Base-by-base conservation (phyloP, 371 early-diverging fungal genomes). In the Mortierella sp. region DNA sequence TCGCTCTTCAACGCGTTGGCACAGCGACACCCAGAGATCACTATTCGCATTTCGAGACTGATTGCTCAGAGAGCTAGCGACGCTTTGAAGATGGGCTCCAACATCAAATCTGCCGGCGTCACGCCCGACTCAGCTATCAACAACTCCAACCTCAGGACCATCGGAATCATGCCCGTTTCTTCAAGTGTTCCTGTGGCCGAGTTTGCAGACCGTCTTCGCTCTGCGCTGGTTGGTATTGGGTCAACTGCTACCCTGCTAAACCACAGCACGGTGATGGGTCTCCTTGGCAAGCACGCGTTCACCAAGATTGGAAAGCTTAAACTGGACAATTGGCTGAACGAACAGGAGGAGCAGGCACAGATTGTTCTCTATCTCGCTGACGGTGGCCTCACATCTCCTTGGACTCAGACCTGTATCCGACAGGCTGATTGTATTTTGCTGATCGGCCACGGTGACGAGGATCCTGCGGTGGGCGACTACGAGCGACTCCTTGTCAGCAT, bases 371-470 rank as follows among this genome's bases (percentile, higher is more conserved):
- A 97, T 84, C 93, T 99, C 38, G 99, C 99, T 0, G 99, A 99
- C 80, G 95, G 97, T 60, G 97, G 97, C 5, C 92, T 95, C 55
- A 93, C 91, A 51, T 94, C 97, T 2, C 97, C 95, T 29, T 99
- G 99, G 99, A 99, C 98, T 4, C 95, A 96, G 77, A 94, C 97
- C 6, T 99, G 99, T 84, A 96, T 99, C 78, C 95, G 97, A n/a
- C 98, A 99, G 84, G 95, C 99, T 0, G 99, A 99, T 89, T 98
- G 98, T 83, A 95, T 98, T 75, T 84, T 99, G 41, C 88, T 99
- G 24, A 96, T 99, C 7, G 99, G 97, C 0, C 87, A 97, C 16
- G 98, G 96, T 10, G 97, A 97, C 83, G 97, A 94, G 16, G 96
- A 97, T 75, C 96, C 97, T 0, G 87, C 93, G 0, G 94, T 99